Base-by-base conservation (phyloP, 164 flowering plant species). In the Chimonanthus salicifolius region DNA sequence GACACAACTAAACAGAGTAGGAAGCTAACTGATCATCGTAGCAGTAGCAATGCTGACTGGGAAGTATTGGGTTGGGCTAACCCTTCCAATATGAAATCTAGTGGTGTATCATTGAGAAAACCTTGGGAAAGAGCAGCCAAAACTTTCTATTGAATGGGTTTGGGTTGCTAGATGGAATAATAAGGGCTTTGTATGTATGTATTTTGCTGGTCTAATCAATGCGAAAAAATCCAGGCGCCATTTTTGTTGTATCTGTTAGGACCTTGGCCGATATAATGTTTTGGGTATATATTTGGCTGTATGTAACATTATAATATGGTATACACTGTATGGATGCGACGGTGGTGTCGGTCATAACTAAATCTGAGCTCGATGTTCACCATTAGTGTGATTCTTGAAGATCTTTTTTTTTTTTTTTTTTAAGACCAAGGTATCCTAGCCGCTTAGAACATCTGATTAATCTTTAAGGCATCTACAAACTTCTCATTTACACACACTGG, bases 1-100 rank as follows among this genome's bases (percentile, higher is more conserved):
- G 87, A 87, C 83, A 67, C 72, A 60, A 78, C 48, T 81, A 85
- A 78, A 78, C 87, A 77, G 3, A 71, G 80, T 84, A 86, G 86
- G 72, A 85, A 86, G 64, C 72, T 81, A 81, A 80, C 51, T 50
- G 51, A 43, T 67, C 47, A 74, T 72, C 67, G 70, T 75, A 79
- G 82, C 79, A 82, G 79, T 71, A 76, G 81, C 71, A 84, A 84
- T 75, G 82, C 79, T 77, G 87, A 84, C 76, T 68, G 68, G 11
- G 81, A 73, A 72, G 16, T 4, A 10, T 75, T 83, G 81, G 86
- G 83, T 60, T 45, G 80, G 73, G 67, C 69, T 75, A 79, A 80
- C 82, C 75, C 80, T 70, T 76, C 74, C 49, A 48, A 66, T 66
- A n/a, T n/a, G 7, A 44, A 46, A 48, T 66, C 48, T 13, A 18